phyloP scores from a whole-genome alignment of 1,284 basidiomycete species.

The Tilletia setariae region DNA sequence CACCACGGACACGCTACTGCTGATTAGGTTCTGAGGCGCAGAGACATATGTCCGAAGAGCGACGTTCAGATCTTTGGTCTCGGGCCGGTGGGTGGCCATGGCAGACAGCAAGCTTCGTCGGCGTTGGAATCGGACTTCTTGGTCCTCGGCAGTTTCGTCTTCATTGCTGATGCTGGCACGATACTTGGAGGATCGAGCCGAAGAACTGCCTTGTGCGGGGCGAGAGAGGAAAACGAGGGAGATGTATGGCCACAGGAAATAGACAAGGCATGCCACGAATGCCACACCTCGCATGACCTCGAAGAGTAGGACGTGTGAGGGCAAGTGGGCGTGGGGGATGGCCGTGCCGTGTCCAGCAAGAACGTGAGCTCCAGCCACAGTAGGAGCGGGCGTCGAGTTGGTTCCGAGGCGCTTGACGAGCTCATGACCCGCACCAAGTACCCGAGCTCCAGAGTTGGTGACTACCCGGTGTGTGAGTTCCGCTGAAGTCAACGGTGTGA shows the following conservation, averaged over 20 bases:
- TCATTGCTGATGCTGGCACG: neutral
- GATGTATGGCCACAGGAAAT: conserved; percentile 35
- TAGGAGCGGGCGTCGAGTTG: conserved; percentile 23
- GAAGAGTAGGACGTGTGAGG: conserved; percentile 36
- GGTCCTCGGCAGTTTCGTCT: neutral
- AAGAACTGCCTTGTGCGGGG: too few species aligned
- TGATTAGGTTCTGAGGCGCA: conserved; percentile 20
- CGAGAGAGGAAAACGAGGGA: conserved; percentile 18
- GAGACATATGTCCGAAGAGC: conserved; percentile 21
- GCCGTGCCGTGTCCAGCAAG: conserved; percentile 1
- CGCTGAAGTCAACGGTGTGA: too few species aligned
- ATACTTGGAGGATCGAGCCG: neutral
- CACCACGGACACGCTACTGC: neutral
- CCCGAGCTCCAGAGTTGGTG: conserved; percentile 26
- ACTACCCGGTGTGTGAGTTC: conserved; percentile 22
- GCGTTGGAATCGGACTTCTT: conserved; percentile 17
- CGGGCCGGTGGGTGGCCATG: conserved; percentile 19
- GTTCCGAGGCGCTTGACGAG: conserved; percentile 42
- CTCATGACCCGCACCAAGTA: conserved; percentile 46
- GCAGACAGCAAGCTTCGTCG: conserved; percentile 18
- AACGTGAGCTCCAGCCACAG: conserved; percentile 26
- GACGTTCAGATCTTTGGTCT: conserved; percentile 22
- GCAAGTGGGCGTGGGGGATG: conserved; percentile 24
- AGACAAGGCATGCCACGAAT: conserved; percentile 31
- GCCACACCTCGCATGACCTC: conserved; percentile 39